phyloP scores from a whole-genome alignment of 2,329 filamentous ascomycete genomes.

The Cadophora malorum region DNA sequence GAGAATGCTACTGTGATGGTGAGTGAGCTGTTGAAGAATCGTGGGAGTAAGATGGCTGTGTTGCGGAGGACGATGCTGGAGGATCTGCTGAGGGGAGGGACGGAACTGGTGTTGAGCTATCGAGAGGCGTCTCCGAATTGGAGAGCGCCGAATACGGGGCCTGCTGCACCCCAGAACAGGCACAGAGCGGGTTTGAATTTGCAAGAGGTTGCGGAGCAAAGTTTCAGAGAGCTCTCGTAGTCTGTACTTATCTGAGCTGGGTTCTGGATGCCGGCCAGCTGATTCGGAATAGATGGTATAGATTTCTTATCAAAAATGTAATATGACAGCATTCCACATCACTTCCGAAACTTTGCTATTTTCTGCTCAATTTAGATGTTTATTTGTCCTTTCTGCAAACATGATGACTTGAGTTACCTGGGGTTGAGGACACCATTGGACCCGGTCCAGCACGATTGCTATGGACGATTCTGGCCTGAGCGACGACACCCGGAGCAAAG shows the following conservation, averaged over 20 bases:
- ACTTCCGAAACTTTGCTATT: neutral
- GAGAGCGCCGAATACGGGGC: constrained; percentile 5
- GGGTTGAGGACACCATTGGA: no score
- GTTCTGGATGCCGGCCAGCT: neutral
- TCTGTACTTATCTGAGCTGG: neutral
- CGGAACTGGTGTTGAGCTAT: constrained; percentile 43
- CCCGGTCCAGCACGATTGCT: no score
- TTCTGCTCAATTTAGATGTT: no score
- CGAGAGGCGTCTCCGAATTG: constrained; percentile 30
- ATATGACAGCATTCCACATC: neutral
- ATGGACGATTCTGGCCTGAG: no score
- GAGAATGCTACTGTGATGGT: constrained; percentile 68
- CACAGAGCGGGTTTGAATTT: constrained; percentile 26
- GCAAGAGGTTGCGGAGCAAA: constrained; percentile 30
- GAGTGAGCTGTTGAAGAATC: constrained; percentile 58
- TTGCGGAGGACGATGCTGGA: constrained; percentile 52
- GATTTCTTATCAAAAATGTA: neutral
- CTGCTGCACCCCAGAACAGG: constrained; percentile 22
- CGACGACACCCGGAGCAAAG: no score
- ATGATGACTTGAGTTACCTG: no score
- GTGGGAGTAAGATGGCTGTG: constrained; percentile 50
- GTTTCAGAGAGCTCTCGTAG: constrained; percentile 27
- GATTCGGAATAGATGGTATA: neutral
- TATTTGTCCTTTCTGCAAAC: no score
- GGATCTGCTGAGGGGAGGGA: constrained; percentile 57